Conservation (phyloP, 352 stramenopile species). For the Thraustotheca clavata region DNA sequence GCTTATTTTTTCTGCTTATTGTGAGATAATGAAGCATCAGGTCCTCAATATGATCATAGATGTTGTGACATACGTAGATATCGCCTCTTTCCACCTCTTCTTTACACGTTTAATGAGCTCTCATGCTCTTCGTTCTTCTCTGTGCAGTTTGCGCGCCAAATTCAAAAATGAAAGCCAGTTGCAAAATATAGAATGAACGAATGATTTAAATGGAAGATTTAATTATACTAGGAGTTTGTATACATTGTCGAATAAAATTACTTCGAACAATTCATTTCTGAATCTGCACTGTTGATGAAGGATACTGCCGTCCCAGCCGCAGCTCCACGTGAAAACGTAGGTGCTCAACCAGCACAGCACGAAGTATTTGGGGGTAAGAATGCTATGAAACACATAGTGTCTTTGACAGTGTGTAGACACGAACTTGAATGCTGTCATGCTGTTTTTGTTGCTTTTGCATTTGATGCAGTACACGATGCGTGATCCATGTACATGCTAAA, state of each 20-base stretch:
- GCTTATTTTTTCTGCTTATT: no score
- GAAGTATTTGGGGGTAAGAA: conserved; percentile 76
- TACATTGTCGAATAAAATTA: background rate
- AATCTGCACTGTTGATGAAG: conserved; percentile 1
- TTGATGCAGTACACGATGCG: conserved; percentile 86
- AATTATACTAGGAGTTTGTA: background rate
- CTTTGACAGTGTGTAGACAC: conserved; percentile 7
- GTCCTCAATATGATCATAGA: no score
- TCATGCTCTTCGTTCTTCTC: no score
- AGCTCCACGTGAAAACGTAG: background rate
- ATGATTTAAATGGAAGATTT: background rate
- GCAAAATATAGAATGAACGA: no score
- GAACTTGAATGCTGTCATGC: conserved; percentile 83
- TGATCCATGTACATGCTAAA: conserved; percentile 69
- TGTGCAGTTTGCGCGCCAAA: no score
- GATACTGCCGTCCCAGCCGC: background rate
- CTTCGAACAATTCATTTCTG: background rate
- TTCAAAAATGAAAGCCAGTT: no score
- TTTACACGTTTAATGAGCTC: no score
- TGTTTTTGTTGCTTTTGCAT: conserved; percentile 76
- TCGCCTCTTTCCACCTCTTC: no score
- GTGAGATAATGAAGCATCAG: no score
- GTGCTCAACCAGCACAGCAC: conserved; percentile 32
- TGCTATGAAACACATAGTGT: background rate
- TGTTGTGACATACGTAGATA: no score